These are phyloP conservation scores for Cryphonectria carpinicola DNA, from an alignment of 2,329 filamentous ascomycete genomes.

Conservation along the genomic window DNA sequence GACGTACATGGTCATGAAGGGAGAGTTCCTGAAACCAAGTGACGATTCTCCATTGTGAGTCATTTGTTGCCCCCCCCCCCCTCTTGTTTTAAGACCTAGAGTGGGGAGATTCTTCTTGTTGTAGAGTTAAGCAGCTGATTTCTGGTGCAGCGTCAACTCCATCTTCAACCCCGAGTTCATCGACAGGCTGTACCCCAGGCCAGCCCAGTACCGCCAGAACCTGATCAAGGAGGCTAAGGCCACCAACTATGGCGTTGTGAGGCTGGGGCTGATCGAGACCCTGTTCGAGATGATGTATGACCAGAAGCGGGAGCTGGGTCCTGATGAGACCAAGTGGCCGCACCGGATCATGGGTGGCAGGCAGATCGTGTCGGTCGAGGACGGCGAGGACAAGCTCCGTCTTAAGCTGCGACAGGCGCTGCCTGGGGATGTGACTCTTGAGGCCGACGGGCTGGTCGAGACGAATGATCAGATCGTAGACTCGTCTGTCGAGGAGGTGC, in stretches of 20 bases:
- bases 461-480: neutral
- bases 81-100: neutral
- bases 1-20: slow-evolving; percentile 79
- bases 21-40: slow-evolving; percentile 82
- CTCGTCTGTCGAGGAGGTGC: slow-evolving; percentile 53
- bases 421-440: slow-evolving; percentile 37
- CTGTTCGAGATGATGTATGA: slow-evolving; percentile 88
- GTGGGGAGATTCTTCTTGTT: too few relatives aligned
- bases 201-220: slow-evolving; percentile 62
- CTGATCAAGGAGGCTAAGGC: slow-evolving; percentile 71
- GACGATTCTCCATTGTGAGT: slow-evolving; percentile 95
- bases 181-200: slow-evolving; percentile 73
- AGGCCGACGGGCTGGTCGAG: slow-evolving; percentile 40
- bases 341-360: slow-evolving; percentile 77
- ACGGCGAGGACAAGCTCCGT: slow-evolving; percentile 52
- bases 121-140: neutral
- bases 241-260: slow-evolving; percentile 95
- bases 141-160: slow-evolving; percentile 76
- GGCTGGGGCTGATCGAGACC: slow-evolving; percentile 85
- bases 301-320: slow-evolving; percentile 72
- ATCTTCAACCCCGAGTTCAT: slow-evolving; percentile 91
- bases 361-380: slow-evolving; percentile 65
- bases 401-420: slow-evolving; percentile 60
- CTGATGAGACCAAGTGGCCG: slow-evolving; percentile 75
- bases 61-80: slow-evolving; percentile 2